Evolutionary conservation across 2,329 filamentous ascomycete genomes (phyloP).

Genomic region (Furcasterigmium sp.): DNA sequence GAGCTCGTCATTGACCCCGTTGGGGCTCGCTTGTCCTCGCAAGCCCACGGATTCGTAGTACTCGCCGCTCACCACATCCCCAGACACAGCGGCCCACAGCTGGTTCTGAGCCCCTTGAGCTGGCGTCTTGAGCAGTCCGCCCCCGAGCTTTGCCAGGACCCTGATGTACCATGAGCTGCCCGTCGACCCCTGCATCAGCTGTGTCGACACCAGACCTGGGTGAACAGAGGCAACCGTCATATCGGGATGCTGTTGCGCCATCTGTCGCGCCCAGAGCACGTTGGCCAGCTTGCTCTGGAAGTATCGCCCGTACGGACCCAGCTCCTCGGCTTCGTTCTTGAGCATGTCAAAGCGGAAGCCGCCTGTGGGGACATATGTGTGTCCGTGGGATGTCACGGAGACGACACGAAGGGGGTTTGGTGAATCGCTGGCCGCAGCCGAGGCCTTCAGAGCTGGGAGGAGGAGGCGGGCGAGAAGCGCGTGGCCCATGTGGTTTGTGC

Average conservation of each 20-base stretch:
- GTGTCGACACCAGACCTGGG: slow-evolving; percentile 21
- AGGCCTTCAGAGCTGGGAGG: slow-evolving; percentile 18
- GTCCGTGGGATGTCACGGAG: slow-evolving; percentile 18
- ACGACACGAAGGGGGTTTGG: slow-evolving; percentile 23
- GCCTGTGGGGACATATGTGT: slow-evolving; percentile 10
- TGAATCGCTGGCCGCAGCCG: slow-evolving; percentile 10
- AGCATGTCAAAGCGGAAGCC: slow-evolving; percentile 23
- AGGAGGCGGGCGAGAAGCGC: slow-evolving; percentile 35
- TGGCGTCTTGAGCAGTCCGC: neutral
- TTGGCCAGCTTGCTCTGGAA: slow-evolving; percentile 25
- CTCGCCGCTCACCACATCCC: slow-evolving; percentile 21
- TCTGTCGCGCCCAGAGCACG: slow-evolving; percentile 19
- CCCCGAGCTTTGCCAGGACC: neutral
- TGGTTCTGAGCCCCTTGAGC: slow-evolving; percentile 32
- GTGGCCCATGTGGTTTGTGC: slow-evolving; percentile 42
- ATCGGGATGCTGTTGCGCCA: slow-evolving; percentile 17
- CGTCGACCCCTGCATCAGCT: slow-evolving; percentile 10
- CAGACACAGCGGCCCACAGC: slow-evolving; percentile 34
- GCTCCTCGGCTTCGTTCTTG: slow-evolving; percentile 14
- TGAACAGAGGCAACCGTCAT: slow-evolving; percentile 19
- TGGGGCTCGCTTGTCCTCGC: slow-evolving; percentile 1
- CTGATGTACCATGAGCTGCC: neutral
- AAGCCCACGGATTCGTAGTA: slow-evolving; percentile 29
- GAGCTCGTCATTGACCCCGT: neutral
- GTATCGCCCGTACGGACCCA: slow-evolving; percentile 17